Conservation (phyloP, 352 stramenopile genomes). For the Phytophthora fragariaefolia region DNA sequence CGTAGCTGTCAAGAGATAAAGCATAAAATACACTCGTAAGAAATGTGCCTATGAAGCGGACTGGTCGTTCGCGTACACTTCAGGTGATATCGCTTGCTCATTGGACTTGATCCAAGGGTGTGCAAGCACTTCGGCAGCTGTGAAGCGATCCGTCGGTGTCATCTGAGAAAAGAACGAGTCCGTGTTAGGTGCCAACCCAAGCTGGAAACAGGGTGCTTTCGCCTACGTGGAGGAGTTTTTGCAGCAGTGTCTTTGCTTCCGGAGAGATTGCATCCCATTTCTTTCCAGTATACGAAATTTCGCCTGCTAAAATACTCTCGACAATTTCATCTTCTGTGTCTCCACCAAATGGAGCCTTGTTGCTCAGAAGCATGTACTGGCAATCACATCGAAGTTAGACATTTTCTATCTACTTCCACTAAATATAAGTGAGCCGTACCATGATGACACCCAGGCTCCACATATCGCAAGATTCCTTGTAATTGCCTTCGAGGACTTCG, state of each 20-base stretch:
- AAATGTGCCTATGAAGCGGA: not conserved
- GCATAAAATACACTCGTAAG: not conserved
- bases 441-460: slow-evolving; percentile 88
- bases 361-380: slow-evolving; percentile 87
- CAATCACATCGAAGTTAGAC: not conserved
- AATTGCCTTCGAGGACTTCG: slow-evolving; percentile 75
- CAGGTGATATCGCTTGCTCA: slow-evolving; percentile 37
- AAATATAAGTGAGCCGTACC: slow-evolving; percentile 33
- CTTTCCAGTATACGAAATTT: slow-evolving; percentile 57
- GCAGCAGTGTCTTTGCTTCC: slow-evolving; percentile 76
- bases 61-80: too few relatives aligned
- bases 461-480: slow-evolving; percentile 78
- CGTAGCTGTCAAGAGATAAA: slow-evolving; percentile 39
- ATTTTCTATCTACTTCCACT: not conserved
- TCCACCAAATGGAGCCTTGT: slow-evolving; percentile 73
- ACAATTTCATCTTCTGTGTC: slow-evolving; percentile 75
- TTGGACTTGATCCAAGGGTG: slow-evolving; percentile 80
- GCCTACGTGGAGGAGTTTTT: slow-evolving; percentile 74
- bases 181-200: not conserved
- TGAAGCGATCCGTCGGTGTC: slow-evolving; percentile 58
- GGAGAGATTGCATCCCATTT: slow-evolving; percentile 64
- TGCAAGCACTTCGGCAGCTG: slow-evolving; percentile 63
- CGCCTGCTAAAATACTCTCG: slow-evolving; percentile 75
- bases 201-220: slow-evolving; percentile 17
- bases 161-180: slow-evolving; percentile 32